Conservation (phyloP, 2,329 filamentous ascomycete species). For the Incumbomyces delicatus region DNA sequence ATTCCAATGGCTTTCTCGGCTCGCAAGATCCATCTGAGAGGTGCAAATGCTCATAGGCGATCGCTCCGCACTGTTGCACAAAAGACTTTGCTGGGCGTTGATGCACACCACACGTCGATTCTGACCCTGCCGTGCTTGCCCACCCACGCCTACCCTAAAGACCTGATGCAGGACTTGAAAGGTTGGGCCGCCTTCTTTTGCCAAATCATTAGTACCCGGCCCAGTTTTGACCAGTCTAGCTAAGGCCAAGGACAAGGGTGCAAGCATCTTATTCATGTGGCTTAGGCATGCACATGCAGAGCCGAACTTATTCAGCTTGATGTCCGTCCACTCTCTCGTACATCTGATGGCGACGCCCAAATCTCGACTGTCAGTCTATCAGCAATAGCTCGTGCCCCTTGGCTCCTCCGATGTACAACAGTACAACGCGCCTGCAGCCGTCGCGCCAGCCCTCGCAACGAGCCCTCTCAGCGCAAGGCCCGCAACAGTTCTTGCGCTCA, state of each 20-base stretch:
- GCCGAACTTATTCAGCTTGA: neutral
- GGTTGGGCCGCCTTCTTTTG: no score
- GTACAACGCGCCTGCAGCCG: slow-evolving; percentile 20
- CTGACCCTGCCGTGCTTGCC: neutral
- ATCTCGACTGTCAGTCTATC: neutral
- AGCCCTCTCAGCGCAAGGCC: slow-evolving; percentile 20
- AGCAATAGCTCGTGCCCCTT: slow-evolving; percentile 10
- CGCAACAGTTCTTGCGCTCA: slow-evolving; percentile 17
- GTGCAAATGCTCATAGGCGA: no score
- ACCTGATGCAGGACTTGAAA: no score
- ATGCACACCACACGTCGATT: neutral
- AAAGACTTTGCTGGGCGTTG: no score
- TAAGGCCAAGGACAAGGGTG: no score
- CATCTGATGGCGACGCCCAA: neutral
- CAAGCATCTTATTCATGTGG: neutral
- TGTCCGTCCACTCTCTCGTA: neutral
- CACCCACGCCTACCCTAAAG: no score
- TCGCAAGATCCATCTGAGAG: no score
- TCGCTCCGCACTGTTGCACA: no score
- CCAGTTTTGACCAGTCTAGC: no score
- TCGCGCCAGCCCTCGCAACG: slow-evolving; percentile 20
- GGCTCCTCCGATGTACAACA: slow-evolving; percentile 19
- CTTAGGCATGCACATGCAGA: neutral
- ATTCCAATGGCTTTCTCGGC: no score
- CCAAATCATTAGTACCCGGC: no score